Evolutionary conservation across 2,329 filamentous ascomycete genomes (phyloP), one percentile per base, ranked within the genome.

Genomic region (Blastomyces silverae): DNA sequence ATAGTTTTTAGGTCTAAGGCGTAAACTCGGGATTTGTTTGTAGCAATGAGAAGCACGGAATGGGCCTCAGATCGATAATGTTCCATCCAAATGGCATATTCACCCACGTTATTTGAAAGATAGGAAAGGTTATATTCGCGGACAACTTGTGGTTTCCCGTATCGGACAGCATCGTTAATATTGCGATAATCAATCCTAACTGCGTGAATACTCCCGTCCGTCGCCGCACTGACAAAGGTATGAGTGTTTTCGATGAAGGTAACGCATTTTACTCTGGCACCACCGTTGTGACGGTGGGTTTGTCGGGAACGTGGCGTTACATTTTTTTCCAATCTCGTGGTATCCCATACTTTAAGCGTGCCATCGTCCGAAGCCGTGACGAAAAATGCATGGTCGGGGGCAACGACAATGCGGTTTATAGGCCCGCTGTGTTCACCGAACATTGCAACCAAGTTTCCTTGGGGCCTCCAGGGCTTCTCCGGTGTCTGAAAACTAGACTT

Each of bases 231-330:
- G 67, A 96, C 83, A 73, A 99, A 97, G 28, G 90, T 92, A 75
- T 97, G 92, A 0, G 92, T 96, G 69, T 92, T 90, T 73, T 97
- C 92, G 50, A 99, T 86, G 73, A 99, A 97, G 70, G 91, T 92
- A 28, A 99, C 77, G 17, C 90, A 88, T 39, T 91, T 87, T 2
- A 97, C 89, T 66, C 86, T 89, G 0, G 87, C 84, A 1, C 87
- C 89, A 0, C 84, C 78, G 0, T 83, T 84, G 70, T 97, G 90
- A 65, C 83, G 87, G 77, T 97, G 89, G 0, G 90, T 95, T 73
- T 95, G 90, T 28, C 93, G 85, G 37, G 94, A 92, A 55, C 92
- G 86, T 71, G 96, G 89, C 0, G 90, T 89, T 61, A 97, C 86
- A 73, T 97, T 97, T 56, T 92, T 89, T 77, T 99, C 94, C 7